Evolutionary conservation across 129 eudicot genomes (phyloP), one percentile per base, ranked within the genome.

Genomic region (Chrysanthemum seticuspe): DNA sequence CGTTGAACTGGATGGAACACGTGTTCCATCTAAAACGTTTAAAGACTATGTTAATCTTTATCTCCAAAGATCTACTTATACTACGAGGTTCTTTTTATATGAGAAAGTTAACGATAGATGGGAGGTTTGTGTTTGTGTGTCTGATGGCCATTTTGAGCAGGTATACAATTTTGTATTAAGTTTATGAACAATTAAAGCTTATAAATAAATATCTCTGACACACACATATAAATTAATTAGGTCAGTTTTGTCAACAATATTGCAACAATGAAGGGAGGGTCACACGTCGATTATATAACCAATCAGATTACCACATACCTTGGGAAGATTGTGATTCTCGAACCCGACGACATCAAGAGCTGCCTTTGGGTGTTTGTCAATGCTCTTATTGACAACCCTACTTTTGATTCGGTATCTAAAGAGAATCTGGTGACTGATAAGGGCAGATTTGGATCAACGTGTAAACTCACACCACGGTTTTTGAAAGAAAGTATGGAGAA

Each of bases 371-470:
- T 94, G 40, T 90, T 94, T 84, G 98, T 94, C 69, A 94, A 94
- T 84, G 80, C 96, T 8, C 92, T 94, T n/a, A 90, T 94, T 79
- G 98, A 94, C 83, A 94, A 94, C 97, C 97, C 98, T 58, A 97
- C 98, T 47, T 94, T 94, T 59, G 98, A 94, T 85, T 94, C 98
- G n/a, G 97, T 90, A 86, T 90, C 98, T 12, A 94, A 94, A 65
- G 98, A 94, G 75, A 94, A 96, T 1, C 78, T 94, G 81, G 90
- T 97, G 16, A 86, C 82, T 60, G 88, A 91, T 8, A 79, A 81
- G 47, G 82, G 79, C 71, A 94, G 92, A 78, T 94, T 94, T 57
- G 98, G 98, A 11, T 86, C 97, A 1, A 84, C 85, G 18, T 94
- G 98, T 87, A 89, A 90, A 47, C 91, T 94, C 69, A 60, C 91